Evolutionary conservation across 1,284 basidiomycete species (phyloP).

Genomic region (Microbotryum scabiosae): DNA sequence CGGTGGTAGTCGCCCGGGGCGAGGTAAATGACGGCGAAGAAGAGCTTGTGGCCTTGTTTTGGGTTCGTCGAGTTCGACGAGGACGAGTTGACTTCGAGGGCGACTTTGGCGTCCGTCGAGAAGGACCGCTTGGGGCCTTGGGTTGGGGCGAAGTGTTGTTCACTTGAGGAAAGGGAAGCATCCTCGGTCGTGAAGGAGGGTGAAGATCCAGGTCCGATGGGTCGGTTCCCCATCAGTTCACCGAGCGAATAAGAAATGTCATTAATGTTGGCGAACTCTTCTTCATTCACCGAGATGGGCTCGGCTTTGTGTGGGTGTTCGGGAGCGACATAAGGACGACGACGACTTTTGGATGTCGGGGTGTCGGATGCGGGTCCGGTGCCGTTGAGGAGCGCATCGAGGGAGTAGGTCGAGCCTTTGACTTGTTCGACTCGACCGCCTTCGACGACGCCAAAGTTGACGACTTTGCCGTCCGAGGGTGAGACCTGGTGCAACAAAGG

Average conservation of each 20-base stretch:
- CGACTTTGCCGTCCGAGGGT: constrained; percentile 84
- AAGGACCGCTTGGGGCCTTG: neutral
- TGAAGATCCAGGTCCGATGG: neutral
- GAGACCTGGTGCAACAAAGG: constrained; percentile 52
- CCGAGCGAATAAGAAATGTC: constrained; percentile 91
- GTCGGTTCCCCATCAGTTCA: constrained; percentile 49
- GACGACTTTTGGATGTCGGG: neutral
- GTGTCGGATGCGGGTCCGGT: constrained; percentile 19
- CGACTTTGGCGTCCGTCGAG: constrained; percentile 43
- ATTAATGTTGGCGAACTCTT: constrained; percentile 90
- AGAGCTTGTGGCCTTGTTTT: constrained; percentile 68
- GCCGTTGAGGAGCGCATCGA: constrained; percentile 67
- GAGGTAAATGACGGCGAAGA: constrained; percentile 92
- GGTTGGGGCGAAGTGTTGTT: too few species aligned
- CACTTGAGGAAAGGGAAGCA: neutral
- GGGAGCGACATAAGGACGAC: neutral
- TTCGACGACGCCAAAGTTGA: constrained; percentile 86
- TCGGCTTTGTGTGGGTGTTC: constrained; percentile 42
- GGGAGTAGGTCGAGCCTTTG: constrained; percentile 93
- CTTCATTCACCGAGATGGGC: constrained; percentile 62
- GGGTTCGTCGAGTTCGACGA: constrained; percentile 28
- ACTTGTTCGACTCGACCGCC: constrained; percentile 83
- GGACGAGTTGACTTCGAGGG: constrained; percentile 43
- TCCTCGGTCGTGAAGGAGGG: neutral
- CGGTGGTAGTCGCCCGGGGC: constrained; percentile 98